Base-by-base conservation (phyloP, 2,329 filamentous ascomycete genomes). In the Colletotrichum sansevieriae region DNA sequence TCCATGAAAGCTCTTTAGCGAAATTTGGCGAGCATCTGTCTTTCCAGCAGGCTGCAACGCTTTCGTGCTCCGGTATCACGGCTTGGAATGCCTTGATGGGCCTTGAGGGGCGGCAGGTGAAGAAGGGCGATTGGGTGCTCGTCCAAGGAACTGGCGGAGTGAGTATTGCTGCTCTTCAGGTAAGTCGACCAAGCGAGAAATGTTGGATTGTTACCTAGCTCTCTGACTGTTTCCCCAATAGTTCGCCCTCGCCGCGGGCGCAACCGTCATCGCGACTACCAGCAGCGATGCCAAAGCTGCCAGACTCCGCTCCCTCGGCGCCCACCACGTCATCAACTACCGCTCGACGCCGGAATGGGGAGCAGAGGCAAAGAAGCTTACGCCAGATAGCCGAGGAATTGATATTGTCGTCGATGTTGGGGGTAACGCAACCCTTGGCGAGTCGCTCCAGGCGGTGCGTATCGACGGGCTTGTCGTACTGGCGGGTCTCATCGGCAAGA, bases 321-420 rank as follows among this genome's bases (percentile, higher is more conserved):
- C 88, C 0, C 81, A 84, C 62, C 81, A 87, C 51, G 79, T 85
- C 2, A 82, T 92, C 75, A 91, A 92, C 77, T 92, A 92, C 76
- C 86, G 83, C 65, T 82, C 76, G 0, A 82, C 82, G 9, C 78
- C 84, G 0, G 57, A 57, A 3, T 92, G 90, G 90, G 87, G 89
- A n/a, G 77, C 81, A 3, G 83, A 83, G 33, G 89, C 88, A 10
- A 75, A 84, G 10, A 85, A 83, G 0, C 81, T 86, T 0, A 83
- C 81, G 0, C 78, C 79, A 0, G 76, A 80, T 1, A 81, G 81
- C 2, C 74, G 73, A 2, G 91, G 91, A 12, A 86, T 91, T 8
- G 85, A 92, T 72, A 83, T 90, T 69, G 80, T 92, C 44, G 74
- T 91, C 44, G 91, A 93, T 73, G 85, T 92, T n/a, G 90, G 88